Evolutionary conservation across 352 stramenopile species (phyloP), one percentile per base, ranked within the genome.

Genomic region (Aphanomyces cochlioides): DNA sequence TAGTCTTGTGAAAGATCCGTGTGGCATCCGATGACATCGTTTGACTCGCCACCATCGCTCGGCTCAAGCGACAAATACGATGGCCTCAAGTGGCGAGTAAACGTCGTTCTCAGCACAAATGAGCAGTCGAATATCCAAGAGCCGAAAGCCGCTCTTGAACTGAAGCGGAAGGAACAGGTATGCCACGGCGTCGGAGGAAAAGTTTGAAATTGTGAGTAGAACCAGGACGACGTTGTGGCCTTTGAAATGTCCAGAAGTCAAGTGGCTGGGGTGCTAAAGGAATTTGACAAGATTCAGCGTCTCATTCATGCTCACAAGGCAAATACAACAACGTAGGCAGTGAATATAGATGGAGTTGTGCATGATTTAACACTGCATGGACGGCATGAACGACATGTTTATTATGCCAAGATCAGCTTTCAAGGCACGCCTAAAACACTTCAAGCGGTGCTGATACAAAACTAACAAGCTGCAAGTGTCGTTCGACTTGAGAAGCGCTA

Each of bases 251-350:
- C 54, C 6, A 28, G 54, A 7, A 6, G 17, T 13, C 54, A 61
- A 41, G 15, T 61, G 15, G 15, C 54, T 12, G 7, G 36, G 19
- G 54, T 61, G 5, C 21, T 61, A n/a, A 7, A n/a, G 12, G 54
- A 61, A 39, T 61, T 61, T 61, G 54, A 37, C 17, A 61, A 61
- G 54, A 61, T 61, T n/a, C 54, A 61, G 36, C 15, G 43, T 12
- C 34, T 40, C 7, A 61, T 61, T 7, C 17, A 61, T 13, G 54
- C 54, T 12, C 21, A 37, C 3, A 28, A 61, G 36, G 36, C 8
- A 8, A 8, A n/a, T 38, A 10, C 28, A 8, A 3, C 50, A 38
- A 19, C 8, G 28, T 53, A 53, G 45, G 45, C 28, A 28, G 28
- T 28, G 28, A 28, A 28, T 28, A 28, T 28, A 28, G 28, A 28